Percentiles rank a stretch among this genome's conserved stretches.
phyloP scores from a whole-genome alignment of 176 grass and related monocot genomes.

The Oryza glaberrima region DNA sequence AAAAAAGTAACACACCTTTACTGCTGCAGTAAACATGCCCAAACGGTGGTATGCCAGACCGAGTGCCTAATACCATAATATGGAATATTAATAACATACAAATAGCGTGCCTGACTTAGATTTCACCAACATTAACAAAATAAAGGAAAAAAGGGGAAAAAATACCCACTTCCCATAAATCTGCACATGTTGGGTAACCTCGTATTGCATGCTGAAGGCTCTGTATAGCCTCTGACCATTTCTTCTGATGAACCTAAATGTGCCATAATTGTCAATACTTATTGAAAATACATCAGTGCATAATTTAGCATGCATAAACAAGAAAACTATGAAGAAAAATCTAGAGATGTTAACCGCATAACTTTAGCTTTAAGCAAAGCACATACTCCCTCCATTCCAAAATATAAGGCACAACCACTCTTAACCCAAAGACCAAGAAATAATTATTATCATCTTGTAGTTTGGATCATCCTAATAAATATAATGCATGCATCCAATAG shows the following conservation, averaged over 20 bases:
- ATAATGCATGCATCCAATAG: too few species aligned
- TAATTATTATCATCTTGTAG: too few species aligned
- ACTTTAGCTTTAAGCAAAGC: conserved; percentile 7
- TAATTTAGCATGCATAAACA: conserved; percentile 1
- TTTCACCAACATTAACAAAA: conserved; percentile 36
- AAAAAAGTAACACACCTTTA: conserved; percentile 66
- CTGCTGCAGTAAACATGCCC: conserved; percentile 95
- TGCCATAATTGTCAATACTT: conserved; percentile 33
- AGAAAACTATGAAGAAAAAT: conserved; percentile 31
- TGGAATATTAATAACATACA: conserved; percentile 37
- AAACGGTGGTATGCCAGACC: conserved; percentile 93
- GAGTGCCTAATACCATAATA: conserved; percentile 69
- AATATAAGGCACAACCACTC: too few species aligned
- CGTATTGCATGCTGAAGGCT: conserved; percentile 91
- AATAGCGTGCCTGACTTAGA: conserved; percentile 3
- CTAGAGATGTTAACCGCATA: not conserved
- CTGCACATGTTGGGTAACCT: conserved; percentile 72
- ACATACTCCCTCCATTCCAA: not conserved
- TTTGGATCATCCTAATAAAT: too few species aligned
- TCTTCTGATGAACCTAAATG: conserved; percentile 89
- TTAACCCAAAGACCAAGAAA: too few species aligned
- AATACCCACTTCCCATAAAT: conserved; percentile 91
- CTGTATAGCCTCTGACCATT: conserved; percentile 87
- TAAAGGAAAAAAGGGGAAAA: conserved; percentile 8
- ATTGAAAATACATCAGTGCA: conserved; percentile 3